Conservation (phyloP, 2,329 filamentous ascomycete species). For the Paecilomyces fulvus region DNA sequence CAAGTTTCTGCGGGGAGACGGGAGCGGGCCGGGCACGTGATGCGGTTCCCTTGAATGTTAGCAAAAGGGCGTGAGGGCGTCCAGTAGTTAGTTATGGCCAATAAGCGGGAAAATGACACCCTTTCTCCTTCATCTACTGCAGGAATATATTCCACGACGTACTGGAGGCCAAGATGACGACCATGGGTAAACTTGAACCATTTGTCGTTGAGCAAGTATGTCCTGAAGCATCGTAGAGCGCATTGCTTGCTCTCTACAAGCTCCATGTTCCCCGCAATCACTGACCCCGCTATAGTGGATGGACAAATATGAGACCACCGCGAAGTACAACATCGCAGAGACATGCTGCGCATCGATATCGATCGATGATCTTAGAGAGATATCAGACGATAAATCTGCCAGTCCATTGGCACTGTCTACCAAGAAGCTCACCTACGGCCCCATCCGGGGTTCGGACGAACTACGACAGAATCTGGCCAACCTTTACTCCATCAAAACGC, state of each 20-base stretch:
- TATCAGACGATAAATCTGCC: constrained; percentile 45
- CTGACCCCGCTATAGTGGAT: constrained; percentile 40
- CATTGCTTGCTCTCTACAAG: background rate
- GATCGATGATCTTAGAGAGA: constrained; percentile 41
- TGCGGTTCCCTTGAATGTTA: background rate
- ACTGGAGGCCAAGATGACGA: background rate
- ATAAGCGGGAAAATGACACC: background rate
- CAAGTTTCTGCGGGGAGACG: background rate
- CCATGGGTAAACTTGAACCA: constrained; percentile 33
- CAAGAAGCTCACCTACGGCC: constrained; percentile 61
- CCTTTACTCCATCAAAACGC: constrained; percentile 52
- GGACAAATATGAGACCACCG: constrained; percentile 45
- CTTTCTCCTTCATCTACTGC: background rate
- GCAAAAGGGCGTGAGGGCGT: background rate
- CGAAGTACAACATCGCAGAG: constrained; percentile 50
- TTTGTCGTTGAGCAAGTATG: constrained; percentile 58
- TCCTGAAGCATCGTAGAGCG: constrained; percentile 8
- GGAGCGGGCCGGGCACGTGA: background rate
- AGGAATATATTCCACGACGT: background rate
- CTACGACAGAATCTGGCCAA: constrained; percentile 57
- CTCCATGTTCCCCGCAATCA: background rate
- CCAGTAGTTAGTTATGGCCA: background rate
- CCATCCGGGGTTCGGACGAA: constrained; percentile 58
- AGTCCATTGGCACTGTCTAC: constrained; percentile 44
- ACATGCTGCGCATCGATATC: constrained; percentile 51